These are phyloP conservation scores for Tetrapisispora namnaoensis DNA, from an alignment of 805 yeast genomes.

Conservation along the genomic window DNA sequence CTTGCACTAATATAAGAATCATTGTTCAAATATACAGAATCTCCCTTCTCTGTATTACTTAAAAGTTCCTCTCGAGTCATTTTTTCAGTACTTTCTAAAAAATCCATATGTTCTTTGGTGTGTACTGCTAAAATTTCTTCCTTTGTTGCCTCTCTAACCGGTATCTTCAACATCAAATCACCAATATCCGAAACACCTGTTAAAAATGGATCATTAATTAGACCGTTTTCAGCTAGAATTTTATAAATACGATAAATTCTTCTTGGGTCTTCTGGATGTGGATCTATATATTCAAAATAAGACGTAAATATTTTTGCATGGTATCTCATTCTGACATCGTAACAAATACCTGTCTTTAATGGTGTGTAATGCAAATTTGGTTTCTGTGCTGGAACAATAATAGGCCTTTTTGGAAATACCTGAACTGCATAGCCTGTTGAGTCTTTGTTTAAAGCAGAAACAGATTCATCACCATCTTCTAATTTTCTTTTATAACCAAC, in stretches of 20 bases:
- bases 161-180: slow-evolving; percentile 76
- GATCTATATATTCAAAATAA: slow-evolving; percentile 89
- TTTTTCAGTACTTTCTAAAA: slow-evolving; percentile 60
- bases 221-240: slow-evolving; percentile 86
- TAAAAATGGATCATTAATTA: slow-evolving; percentile 68
- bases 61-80: slow-evolving; percentile 71
- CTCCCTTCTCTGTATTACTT: slow-evolving; percentile 82
- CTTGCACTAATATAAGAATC: slow-evolving; percentile 83
- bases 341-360: slow-evolving; percentile 85
- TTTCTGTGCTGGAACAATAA: slow-evolving; percentile 9
- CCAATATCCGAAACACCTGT: slow-evolving; percentile 68
- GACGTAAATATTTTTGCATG: slow-evolving; percentile 92
- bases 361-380: slow-evolving; percentile 67
- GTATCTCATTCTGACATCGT: slow-evolving; percentile 95
- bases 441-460: neutral
- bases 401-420: neutral
- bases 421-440: no score
- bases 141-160: slow-evolving; percentile 77
- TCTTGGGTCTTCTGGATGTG: slow-evolving; percentile 98
- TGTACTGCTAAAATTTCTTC: slow-evolving; percentile 87
- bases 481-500: neutral
- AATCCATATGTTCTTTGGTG: slow-evolving; percentile 66
- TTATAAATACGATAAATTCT: slow-evolving; percentile 90
- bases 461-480: neutral
- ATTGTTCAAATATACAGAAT: slow-evolving; percentile 88